A percentile compares a stretch with the other conserved stretches of the same genome.
Conservation (phyloP, 352 stramenopile genomes). For the Globisporangium megalacanthum region DNA sequence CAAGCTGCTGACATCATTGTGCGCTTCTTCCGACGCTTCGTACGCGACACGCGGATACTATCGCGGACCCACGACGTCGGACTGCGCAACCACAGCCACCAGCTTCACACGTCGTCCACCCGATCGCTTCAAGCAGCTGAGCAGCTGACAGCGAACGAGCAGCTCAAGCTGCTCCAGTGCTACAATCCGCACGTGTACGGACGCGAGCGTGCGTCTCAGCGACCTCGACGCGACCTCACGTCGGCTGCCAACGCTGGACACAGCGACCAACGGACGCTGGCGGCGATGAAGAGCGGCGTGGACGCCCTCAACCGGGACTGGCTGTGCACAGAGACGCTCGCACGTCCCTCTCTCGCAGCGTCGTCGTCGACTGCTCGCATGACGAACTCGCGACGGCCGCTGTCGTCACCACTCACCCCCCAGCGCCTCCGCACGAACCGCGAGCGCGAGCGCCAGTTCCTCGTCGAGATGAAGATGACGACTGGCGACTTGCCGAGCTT, state of each 20-base stretch:
- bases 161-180: slow-evolving; percentile 49
- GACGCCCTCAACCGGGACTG: slow-evolving; percentile 10
- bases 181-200: slow-evolving; percentile 56
- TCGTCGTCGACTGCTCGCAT: background rate
- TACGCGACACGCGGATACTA: slow-evolving; percentile 20
- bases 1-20: slow-evolving; percentile 52
- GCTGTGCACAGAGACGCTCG: slow-evolving; percentile 4
- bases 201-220: background rate
- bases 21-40: slow-evolving; percentile 40
- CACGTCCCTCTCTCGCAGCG: too few species aligned
- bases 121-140: slow-evolving; percentile 12
- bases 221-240: background rate
- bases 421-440: slow-evolving; percentile 7
- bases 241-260: background rate
- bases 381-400: slow-evolving; percentile 8
- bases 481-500: slow-evolving; percentile 7
- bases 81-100: slow-evolving; percentile 21
- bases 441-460: slow-evolving; percentile 11
- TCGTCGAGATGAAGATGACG: slow-evolving; percentile 16
- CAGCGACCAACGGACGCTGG: slow-evolving; percentile 9
- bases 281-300: slow-evolving; percentile 8
- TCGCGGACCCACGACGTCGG: slow-evolving; percentile 24
- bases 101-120: slow-evolving; percentile 11
- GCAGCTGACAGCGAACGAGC: slow-evolving; percentile 32
- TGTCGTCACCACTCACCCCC: slow-evolving; percentile 8